These are phyloP conservation scores for Blastobotrys buckinghamii DNA, from an alignment of 1,139 yeast species.

Conservation along the genomic window DNA sequence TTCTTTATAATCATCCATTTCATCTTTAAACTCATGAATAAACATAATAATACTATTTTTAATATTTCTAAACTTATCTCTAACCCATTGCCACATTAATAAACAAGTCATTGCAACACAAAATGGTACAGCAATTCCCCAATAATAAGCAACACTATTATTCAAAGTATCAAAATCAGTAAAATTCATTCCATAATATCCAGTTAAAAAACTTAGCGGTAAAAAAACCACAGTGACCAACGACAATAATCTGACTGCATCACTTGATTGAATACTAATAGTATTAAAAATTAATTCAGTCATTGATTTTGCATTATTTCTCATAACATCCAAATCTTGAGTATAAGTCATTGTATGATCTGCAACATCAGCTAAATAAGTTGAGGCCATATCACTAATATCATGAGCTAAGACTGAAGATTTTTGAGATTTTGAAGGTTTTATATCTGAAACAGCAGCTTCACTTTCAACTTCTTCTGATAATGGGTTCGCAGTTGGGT, in stretches of 20 bases:
- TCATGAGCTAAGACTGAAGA: neutral
- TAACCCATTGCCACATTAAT: slow-evolving; percentile 28
- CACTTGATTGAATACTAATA: slow-evolving; percentile 46
- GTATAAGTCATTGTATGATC: slow-evolving; percentile 47
- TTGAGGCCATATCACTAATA: slow-evolving; percentile 36
- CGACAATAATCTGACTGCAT: slow-evolving; percentile 45
- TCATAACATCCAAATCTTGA: slow-evolving; percentile 48
- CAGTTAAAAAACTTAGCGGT: slow-evolving; percentile 51
- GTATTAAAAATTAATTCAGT: slow-evolving; percentile 49
- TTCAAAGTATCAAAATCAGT: slow-evolving; percentile 43
- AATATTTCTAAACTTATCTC: slow-evolving; percentile 10
- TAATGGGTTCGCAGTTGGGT: slow-evolving; percentile 4
- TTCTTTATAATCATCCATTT: neutral
- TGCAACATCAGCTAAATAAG: slow-evolving; percentile 47
- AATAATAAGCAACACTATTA: slow-evolving; percentile 41
- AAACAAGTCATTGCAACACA: slow-evolving; percentile 34
- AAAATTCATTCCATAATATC: slow-evolving; percentile 56
- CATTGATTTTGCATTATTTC: slow-evolving; percentile 43
- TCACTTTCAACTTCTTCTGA: slow-evolving; percentile 8
- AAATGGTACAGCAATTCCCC: slow-evolving; percentile 49
- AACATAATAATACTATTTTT: slow-evolving; percentile 2
- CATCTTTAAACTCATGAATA: neutral
- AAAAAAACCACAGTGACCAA: slow-evolving; percentile 48
- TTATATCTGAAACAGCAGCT: slow-evolving; percentile 2
- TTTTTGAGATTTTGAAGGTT: neutral